Evolutionary conservation across 768 basidiomycete species (phyloP).

Genomic region (Termitomyces sp.): DNA sequence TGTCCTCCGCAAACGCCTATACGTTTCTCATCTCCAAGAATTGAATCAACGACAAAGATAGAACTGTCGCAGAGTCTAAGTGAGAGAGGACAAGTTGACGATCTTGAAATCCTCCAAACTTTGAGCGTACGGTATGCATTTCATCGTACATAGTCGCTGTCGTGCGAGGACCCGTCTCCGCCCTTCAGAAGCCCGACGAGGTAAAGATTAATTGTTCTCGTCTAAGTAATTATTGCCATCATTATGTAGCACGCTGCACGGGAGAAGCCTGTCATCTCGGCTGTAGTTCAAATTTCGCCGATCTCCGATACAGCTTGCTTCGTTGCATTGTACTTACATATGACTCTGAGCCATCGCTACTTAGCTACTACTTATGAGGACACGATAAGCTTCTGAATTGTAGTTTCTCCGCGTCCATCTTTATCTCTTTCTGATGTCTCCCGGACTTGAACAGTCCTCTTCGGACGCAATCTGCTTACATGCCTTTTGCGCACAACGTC

Average conservation of each 20-base stretch:
- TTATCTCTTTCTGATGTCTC: slow-evolving; percentile 5
- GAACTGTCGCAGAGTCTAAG: neutral
- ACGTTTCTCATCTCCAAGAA: neutral
- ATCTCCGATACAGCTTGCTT: slow-evolving; percentile 1
- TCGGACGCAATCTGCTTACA: slow-evolving; percentile 2
- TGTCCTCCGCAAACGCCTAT: too few relatives aligned
- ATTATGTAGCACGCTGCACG: too few relatives aligned
- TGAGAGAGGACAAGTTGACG: neutral
- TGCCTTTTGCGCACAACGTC: slow-evolving; percentile 1
- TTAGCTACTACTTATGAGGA: neutral
- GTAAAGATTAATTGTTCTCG: too few relatives aligned
- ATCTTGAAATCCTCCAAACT: too few relatives aligned
- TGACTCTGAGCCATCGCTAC: neutral
- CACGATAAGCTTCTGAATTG: slow-evolving; percentile 1
- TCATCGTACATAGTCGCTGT: too few relatives aligned
- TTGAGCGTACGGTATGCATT: too few relatives aligned
- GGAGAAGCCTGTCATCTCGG: too few relatives aligned
- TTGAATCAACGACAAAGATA: neutral
- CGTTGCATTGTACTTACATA: neutral
- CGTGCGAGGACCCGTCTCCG: too few relatives aligned
- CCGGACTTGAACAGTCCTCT: slow-evolving; percentile 2
- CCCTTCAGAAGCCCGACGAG: neutral
- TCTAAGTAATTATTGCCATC: too few relatives aligned
- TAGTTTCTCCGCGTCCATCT: slow-evolving; percentile 2
- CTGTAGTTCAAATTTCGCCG: neutral